phyloP scores from a whole-genome alignment of 2,329 filamentous ascomycete species.

The Coniosporium tulheliwenetii region DNA sequence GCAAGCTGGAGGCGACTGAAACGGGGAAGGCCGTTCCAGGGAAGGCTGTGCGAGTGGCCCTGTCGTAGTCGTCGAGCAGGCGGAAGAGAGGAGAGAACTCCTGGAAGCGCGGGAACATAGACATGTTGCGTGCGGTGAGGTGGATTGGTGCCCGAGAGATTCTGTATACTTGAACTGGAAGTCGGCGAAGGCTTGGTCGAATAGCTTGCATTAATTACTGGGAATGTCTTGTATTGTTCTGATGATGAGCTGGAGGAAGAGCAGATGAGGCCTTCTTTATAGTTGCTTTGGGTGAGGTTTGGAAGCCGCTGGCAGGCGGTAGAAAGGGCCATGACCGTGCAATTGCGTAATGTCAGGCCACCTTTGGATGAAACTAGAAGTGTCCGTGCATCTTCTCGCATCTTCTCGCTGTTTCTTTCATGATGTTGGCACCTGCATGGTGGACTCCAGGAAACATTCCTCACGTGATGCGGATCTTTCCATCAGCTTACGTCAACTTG shows the following conservation, averaged over 20 bases:
- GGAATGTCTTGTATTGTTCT: slow-evolving; percentile 7
- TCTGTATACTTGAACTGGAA: slow-evolving; percentile 12
- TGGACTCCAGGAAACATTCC: too few species aligned
- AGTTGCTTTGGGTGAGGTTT: too few species aligned
- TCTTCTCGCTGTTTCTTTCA: too few species aligned
- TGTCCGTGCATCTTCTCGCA: too few species aligned
- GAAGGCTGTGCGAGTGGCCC: slow-evolving; percentile 8
- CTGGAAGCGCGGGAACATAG: slow-evolving; percentile 21
- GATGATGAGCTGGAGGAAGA: slow-evolving; percentile 5
- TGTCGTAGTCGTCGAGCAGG: slow-evolving; percentile 29
- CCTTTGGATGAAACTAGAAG: too few species aligned
- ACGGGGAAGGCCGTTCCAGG: not conserved
- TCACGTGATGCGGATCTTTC: too few species aligned
- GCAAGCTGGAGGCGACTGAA: slow-evolving; percentile 13
- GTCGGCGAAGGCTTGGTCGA: slow-evolving; percentile 8
- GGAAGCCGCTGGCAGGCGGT: too few species aligned
- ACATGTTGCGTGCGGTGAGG: slow-evolving; percentile 14
- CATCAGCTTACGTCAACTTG: too few species aligned
- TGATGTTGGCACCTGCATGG: too few species aligned
- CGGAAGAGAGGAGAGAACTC: slow-evolving; percentile 29
- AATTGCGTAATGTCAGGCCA: too few species aligned
- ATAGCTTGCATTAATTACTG: slow-evolving; percentile 11
- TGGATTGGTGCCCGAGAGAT: slow-evolving; percentile 7
- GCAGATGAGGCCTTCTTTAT: not conserved
- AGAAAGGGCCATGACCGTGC: too few species aligned